Percentiles rank a stretch among this genome's conserved stretches.
Conservation (phyloP, 2,329 filamentous ascomycete species). For the Verticillium zaregamsianum region DNA sequence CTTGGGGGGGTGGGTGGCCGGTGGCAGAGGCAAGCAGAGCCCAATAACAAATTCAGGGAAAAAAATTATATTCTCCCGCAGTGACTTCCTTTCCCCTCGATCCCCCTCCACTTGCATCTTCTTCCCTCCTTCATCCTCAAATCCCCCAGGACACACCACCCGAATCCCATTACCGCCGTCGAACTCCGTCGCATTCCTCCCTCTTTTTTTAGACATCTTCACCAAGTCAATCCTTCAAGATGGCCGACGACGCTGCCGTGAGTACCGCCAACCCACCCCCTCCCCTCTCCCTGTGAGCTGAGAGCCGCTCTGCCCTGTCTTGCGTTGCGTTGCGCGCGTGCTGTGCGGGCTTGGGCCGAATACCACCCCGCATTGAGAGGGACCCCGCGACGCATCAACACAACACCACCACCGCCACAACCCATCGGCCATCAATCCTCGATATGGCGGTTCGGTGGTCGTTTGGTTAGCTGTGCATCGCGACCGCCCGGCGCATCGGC, state of each 20-base stretch:
- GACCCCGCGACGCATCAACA: slow-evolving; percentile 12
- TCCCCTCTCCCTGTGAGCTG: slow-evolving; percentile 7
- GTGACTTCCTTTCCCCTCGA: slow-evolving; percentile 2
- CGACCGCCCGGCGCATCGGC: neutral
- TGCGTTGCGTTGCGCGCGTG: slow-evolving; percentile 18
- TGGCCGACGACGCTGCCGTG: slow-evolving; percentile 53
- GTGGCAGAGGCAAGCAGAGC: neutral
- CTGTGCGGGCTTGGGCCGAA: slow-evolving; percentile 19
- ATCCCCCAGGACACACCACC: slow-evolving; percentile 1
- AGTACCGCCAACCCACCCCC: slow-evolving; percentile 23
- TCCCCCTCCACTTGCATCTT: slow-evolving; percentile 13
- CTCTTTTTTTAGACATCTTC: slow-evolving; percentile 15
- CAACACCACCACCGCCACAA: neutral
- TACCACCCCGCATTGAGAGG: slow-evolving; percentile 43
- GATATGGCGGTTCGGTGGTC: neutral
- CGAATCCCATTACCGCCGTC: slow-evolving; percentile 6
- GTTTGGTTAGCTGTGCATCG: neutral
- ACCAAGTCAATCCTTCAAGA: slow-evolving; percentile 42
- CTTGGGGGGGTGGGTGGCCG: neutral
- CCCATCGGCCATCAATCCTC: neutral
- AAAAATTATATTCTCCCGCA: slow-evolving; percentile 14
- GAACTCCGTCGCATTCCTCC: slow-evolving; percentile 18
- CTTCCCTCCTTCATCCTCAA: slow-evolving; percentile 10
- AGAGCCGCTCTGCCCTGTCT: slow-evolving; percentile 2
- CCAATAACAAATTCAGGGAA: slow-evolving; percentile 17